Base-by-base conservation (phyloP, 2,329 filamentous ascomycete species). In the Fusarium agapanthi region DNA sequence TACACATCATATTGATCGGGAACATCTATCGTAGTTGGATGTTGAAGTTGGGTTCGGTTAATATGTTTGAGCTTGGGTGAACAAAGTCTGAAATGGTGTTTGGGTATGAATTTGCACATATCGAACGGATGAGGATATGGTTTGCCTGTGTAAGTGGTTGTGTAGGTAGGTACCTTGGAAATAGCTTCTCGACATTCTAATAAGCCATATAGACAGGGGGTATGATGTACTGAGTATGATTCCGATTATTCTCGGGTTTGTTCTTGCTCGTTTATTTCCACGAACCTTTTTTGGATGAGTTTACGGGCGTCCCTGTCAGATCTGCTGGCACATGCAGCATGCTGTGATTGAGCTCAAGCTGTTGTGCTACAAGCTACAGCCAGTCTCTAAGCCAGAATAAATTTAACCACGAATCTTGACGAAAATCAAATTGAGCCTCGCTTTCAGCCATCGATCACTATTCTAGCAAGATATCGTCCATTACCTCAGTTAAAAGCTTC, bases 1-100 rank as follows among this genome's bases (percentile, higher is more conserved):
- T 15, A 88, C 88, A 15, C 86, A 91, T 79, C 92, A 94, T 75
- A 90, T 93, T 65, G 88, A 83, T 26, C 72, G 72, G 32, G 72
- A 77, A 48, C 82, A 83, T 66, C 62, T 83, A 55, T 73, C 68
- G 15, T 79, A 57, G 20, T 44, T 66, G 32, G 50, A 45, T 18
- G 24, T 44, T 51, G 16, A 28, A 30, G 32, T 22, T 48, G 35
- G 32, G 30, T 41, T 53, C 37, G 41, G 3, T 34, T 34, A 12
- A 15, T 35, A 37, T 54, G 44, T 55, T 58, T 61, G 28, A 26
- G 35, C 18, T 26, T 48, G 24, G 38, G 45, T 37, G 43, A 32
- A 47, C 7, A 15, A 44, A 24, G 16, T 35, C 18, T 22, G 10
- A 30, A 24, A 30, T 34, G 26, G 32, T n/a, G 11, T 34, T 38